Evolutionary conservation across 169 alveolate genomes (phyloP).

Genomic region (Eimeria tenella): DNA sequence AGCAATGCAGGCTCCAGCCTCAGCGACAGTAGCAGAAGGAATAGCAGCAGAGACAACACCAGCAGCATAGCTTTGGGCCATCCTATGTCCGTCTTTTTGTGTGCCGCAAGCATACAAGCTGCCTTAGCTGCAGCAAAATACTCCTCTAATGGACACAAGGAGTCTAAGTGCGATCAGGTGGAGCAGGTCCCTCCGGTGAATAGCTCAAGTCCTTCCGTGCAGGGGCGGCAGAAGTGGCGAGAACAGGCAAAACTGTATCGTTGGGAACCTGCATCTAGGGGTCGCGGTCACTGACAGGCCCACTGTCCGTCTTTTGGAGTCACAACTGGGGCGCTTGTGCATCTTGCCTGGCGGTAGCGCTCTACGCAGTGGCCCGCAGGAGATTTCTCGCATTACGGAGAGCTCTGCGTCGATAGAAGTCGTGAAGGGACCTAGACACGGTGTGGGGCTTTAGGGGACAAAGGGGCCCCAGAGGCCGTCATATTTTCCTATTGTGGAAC

Average conservation of each 20-base stretch:
- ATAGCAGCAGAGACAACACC: background rate
- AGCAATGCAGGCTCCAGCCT: background rate
- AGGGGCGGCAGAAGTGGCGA: too few species aligned
- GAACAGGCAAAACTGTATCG: too few species aligned
- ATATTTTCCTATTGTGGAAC: background rate
- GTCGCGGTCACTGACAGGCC: too few species aligned
- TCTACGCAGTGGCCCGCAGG: too few species aligned
- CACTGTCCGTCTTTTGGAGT: too few species aligned
- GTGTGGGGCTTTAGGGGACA: background rate
- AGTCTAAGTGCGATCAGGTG: too few species aligned
- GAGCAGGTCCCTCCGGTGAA: too few species aligned
- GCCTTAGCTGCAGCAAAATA: background rate
- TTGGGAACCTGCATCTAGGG: too few species aligned
- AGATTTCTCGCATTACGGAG: background rate
- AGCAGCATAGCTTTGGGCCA: background rate
- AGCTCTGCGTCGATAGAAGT: background rate
- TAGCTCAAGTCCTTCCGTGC: too few species aligned
- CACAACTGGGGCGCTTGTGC: too few species aligned
- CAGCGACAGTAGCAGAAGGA: background rate
- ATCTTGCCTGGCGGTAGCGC: too few species aligned
- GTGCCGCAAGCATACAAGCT: background rate
- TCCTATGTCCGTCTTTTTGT: background rate
- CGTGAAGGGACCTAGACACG: background rate
- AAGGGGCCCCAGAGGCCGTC: slow-evolving; percentile 1
- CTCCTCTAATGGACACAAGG: too few species aligned